Evolutionary conservation across 768 basidiomycete species (phyloP).

Genomic region (Termitomyces heimii): DNA sequence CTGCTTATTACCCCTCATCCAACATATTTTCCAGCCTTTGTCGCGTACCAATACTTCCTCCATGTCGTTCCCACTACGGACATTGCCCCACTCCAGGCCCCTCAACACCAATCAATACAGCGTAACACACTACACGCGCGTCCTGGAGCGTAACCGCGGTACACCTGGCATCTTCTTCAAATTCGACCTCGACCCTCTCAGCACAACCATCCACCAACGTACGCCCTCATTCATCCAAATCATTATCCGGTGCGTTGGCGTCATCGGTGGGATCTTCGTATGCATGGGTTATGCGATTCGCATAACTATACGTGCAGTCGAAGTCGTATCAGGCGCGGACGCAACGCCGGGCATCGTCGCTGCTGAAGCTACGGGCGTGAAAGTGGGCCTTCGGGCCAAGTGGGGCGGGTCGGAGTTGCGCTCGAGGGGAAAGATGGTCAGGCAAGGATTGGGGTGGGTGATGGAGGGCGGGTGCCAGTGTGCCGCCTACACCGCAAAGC

Average conservation of each 20-base stretch:
- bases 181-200: constrained; percentile 90
- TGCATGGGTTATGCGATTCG: constrained; percentile 75
- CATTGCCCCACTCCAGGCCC: constrained; percentile 57
- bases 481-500: constrained; percentile 2
- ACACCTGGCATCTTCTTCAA: constrained; percentile 98
- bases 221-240: constrained; percentile 81
- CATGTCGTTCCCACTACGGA: constrained; percentile 96
- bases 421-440: constrained; percentile 46
- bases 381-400: constrained; percentile 50
- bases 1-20: neutral
- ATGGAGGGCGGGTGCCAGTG: constrained; percentile 34
- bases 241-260: constrained; percentile 83
- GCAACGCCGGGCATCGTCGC: constrained; percentile 48
- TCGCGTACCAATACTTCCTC: constrained; percentile 92
- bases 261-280: constrained; percentile 87
- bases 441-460: constrained; percentile 57
- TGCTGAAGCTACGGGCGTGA: constrained; percentile 56
- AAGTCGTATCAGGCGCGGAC: constrained; percentile 55
- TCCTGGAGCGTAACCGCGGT: constrained; percentile 66
- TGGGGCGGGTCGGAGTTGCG: constrained; percentile 66
- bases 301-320: constrained; percentile 55
- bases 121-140: constrained; percentile 86
- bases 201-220: constrained; percentile 80
- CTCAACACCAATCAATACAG: constrained; percentile 78
- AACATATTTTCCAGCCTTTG: constrained; percentile 50